A percentile compares a stretch with the other conserved stretches of the same genome.
Evolutionary conservation across 805 yeast genomes (phyloP).

Genomic region (Saturnispora diversa): DNA sequence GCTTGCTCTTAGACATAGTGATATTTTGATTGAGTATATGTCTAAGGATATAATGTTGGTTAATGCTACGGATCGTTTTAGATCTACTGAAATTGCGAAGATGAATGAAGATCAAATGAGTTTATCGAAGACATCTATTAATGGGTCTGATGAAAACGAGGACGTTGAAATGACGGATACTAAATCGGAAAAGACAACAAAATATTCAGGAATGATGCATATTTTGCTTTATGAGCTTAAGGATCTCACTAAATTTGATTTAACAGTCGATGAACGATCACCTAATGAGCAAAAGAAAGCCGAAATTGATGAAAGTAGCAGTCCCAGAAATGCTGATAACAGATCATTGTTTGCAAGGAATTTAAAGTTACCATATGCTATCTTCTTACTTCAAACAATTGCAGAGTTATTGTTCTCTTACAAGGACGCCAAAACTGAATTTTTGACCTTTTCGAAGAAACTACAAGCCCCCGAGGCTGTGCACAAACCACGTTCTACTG

Average conservation of each 20-base stretch:
- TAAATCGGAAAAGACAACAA: constrained; percentile 15
- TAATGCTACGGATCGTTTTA: constrained; percentile 15
- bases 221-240: constrained; percentile 58
- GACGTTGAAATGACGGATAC: constrained; percentile 23
- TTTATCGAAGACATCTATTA: constrained; percentile 2
- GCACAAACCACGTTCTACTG: constrained; percentile 65
- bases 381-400: constrained; percentile 58
- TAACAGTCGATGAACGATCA: constrained; percentile 17
- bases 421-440: constrained; percentile 72
- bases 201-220: constrained; percentile 51
- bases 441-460: constrained; percentile 68
- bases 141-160: constrained; percentile 12
- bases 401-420: constrained; percentile 73
- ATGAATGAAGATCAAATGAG: constrained; percentile 22
- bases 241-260: constrained; percentile 28
- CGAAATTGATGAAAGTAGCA: constrained; percentile 18
- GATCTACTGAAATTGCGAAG: constrained; percentile 15
- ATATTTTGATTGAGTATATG: constrained; percentile 21
- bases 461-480: constrained; percentile 25
- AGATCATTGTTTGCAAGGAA: constrained; percentile 36
- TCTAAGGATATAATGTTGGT: constrained; percentile 15
- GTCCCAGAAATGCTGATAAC: constrained; percentile 16
- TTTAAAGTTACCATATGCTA: constrained; percentile 52
- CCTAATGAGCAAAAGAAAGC: constrained; percentile 16
- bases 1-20: constrained; percentile 34